Base-by-base conservation (phyloP, 345 rosid species). In the Iberis pinnata region DNA sequence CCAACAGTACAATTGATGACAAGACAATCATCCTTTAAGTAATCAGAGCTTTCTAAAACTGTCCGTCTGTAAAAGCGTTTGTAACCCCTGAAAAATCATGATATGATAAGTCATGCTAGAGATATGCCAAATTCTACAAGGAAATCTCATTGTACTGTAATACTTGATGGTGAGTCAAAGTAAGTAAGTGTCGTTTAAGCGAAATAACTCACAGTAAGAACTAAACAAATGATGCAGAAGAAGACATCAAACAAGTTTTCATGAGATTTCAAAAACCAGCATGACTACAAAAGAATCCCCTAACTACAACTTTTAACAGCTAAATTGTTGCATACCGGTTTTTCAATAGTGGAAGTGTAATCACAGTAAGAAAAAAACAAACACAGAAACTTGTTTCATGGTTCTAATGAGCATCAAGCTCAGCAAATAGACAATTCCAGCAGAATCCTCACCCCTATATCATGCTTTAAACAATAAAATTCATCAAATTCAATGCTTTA, bases 1-100 rank as follows among this genome's bases (percentile, higher is more conserved):
- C 97, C 99, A 43, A 88, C 94, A 37, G 95, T 88, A 68, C 97
- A 88, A 65, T 79, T 83, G 68, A 93, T 64, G 65, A 80, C 39
- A 33, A 93, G 82, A 65, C 89, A 80, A 55, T 88, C 89, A 54
- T 86, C 83, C 76, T 86, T 93, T 26, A 88, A 51, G 65, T 69
- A 93, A 41, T 86, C 90, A 31, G 97, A 88, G 12, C 80, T 70
- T 60, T 93, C 97, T 43, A 89, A 68, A 49, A 76, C 73, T 12
- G 81, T 70, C 64, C 95, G 67, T 59, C 76, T 78, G 59, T 77
- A 76, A 70, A 93, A 93, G 12, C 95, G 95, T 68, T 84, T 86
- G 79, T 83, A 88, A 37, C 99, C 99, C 97, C 97, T 93, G 85
- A 47, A 75, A 64, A n/a, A n/a, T n/a, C 31, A 17, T 31, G 29